Evolutionary conservation across 495 filamentous ascomycete species (phyloP).

Genomic region (Pyrenula aspistea): DNA sequence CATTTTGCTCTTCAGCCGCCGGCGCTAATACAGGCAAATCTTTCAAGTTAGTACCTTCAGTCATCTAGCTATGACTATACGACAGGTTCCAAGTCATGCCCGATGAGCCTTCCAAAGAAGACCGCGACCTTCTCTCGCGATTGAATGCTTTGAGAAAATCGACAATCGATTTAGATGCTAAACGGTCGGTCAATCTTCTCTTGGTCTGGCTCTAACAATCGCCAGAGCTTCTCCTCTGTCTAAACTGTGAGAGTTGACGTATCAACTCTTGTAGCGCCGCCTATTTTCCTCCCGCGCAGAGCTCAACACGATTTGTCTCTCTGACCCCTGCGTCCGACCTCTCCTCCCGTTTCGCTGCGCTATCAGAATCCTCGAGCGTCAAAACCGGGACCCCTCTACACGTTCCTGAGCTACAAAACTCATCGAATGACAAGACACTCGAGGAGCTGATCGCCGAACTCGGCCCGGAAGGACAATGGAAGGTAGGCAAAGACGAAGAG

Average conservation of each 20-base stretch:
- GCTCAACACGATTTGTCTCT: no score
- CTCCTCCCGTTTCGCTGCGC: constrained; percentile 16
- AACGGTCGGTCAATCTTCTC: no score
- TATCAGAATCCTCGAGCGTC: constrained; percentile 4
- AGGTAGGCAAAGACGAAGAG: constrained; percentile 14
- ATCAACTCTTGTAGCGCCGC: no score
- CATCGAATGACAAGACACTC: constrained; percentile 14
- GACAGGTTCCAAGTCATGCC: constrained; percentile 3
- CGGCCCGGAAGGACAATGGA: constrained; percentile 20
- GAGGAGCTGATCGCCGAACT: constrained; percentile 26
- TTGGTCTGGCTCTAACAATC: no score
- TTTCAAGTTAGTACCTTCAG: no score
- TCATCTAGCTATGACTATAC: background rate
- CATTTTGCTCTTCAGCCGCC: no score
- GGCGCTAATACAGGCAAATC: no score
- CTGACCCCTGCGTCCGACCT: constrained; percentile 15
- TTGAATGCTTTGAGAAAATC: constrained; percentile 26
- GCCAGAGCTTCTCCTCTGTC: no score
- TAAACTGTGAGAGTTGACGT: no score
- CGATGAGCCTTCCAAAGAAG: constrained; percentile 12
- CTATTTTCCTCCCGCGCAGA: no score
- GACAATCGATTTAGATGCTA: constrained; percentile 7
- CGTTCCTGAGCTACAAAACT: background rate
- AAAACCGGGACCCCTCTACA: constrained; percentile 1
- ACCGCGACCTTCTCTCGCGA: constrained; percentile 19